Base-by-base conservation (phyloP, 2,329 filamentous ascomycete species). In the Xylariomycetidae sp. region DNA sequence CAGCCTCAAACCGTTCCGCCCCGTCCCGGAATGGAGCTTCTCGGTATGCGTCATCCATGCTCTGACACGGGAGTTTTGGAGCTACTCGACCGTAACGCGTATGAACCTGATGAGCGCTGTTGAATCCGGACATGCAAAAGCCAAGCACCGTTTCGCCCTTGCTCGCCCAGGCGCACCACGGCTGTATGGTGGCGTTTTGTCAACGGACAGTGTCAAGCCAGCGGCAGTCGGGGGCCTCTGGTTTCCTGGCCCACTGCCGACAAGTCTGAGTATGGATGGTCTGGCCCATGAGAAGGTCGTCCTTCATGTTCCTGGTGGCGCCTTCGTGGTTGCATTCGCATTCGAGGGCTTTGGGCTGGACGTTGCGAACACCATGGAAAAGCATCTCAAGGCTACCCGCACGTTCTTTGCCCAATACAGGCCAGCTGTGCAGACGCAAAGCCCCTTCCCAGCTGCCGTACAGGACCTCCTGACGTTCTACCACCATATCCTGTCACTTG, bases 401-500 rank as follows among this genome's bases (percentile, higher is more conserved):
- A 35, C 25, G 6, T 40, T 48, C 24, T 43, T 35, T 28, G 40
- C 40, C 9, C 42, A 50, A 26, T 49, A 49, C 30, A 39, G 45
- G 22, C 25, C 39, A 8, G 20, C 41, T 3, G 20, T 19, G 8
- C 32, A 39, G 6, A 25, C 38, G 1, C 13, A 18, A 15, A 46
- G 41, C 2, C 33, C 41, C 7, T 48, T 47, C 20, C 43, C 47
- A 0, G 47, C 47, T 15, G 43, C 48, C 5, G 5, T 47, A 4
- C 48, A 51, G 31, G 43, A 49, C 23, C 13, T 38, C 6, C 17
- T 47, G 10, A 44, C 43, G 4, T 39, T 39, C 18, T 49, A 49
- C 29, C 28, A 22, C 29, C 39, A 39, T 28, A 23, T 44, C 10
- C 37, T 44, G 1, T 25, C 26, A 3, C 24, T 44, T 9, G 42